phyloP scores from a whole-genome alignment of 2,329 filamentous ascomycete species.

The Trichoderma oligosporum region DNA sequence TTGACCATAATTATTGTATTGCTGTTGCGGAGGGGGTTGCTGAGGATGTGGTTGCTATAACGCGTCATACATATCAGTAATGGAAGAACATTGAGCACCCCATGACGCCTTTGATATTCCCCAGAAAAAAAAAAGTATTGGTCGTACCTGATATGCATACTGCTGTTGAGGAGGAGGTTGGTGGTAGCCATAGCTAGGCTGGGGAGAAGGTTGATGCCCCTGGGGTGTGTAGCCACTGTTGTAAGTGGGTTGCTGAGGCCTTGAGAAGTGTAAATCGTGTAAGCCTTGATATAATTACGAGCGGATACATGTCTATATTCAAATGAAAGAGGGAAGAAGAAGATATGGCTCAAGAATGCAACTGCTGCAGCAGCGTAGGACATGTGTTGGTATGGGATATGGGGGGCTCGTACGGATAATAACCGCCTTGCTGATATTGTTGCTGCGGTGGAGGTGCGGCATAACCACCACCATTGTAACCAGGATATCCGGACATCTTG shows the following conservation, averaged over 20 bases:
- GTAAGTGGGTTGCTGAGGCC: slow-evolving; percentile 43
- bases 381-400: slow-evolving; percentile 25
- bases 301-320: not conserved
- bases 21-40: slow-evolving; percentile 27
- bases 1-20: slow-evolving; percentile 32
- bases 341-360: not conserved
- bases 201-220: slow-evolving; percentile 46
- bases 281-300: not conserved
- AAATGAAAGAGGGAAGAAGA: not conserved
- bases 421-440: slow-evolving; percentile 37
- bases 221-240: slow-evolving; percentile 45
- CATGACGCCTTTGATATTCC: not conserved
- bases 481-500: slow-evolving; percentile 18
- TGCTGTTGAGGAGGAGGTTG: slow-evolving; percentile 41
- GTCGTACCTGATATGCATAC: slow-evolving; percentile 37
- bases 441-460: slow-evolving; percentile 17
- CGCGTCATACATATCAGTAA: not conserved
- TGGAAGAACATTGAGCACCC: not conserved
- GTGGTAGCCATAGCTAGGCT: slow-evolving; percentile 46
- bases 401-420: slow-evolving; percentile 49
- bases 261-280: not conserved
- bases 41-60: slow-evolving; percentile 31
- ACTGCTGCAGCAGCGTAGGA: not conserved
- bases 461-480: slow-evolving; percentile 18
- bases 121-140: not conserved